Evolutionary conservation across 2,329 filamentous ascomycete species (phyloP), one percentile per base, ranked within the genome.

Genomic region (Cercospora sojina): DNA sequence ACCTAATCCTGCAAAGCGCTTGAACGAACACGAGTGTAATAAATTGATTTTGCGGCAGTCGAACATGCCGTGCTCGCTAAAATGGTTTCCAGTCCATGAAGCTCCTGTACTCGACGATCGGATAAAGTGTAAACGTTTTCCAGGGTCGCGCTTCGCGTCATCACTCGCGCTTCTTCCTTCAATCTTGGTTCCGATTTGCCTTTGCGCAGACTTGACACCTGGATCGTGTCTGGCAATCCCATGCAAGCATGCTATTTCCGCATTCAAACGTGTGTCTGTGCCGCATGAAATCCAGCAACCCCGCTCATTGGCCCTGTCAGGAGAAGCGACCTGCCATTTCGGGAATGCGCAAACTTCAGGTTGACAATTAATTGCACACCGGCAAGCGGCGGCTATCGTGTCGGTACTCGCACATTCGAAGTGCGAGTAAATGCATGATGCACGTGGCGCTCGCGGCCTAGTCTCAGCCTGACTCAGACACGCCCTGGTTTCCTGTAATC

Each of bases 391-490:
- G 43, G n/a, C 43, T 23, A 47, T 47, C 43, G 43, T 61, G 23
- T 51, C 25, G 25, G 43, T 53, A 41, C 38, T 31, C 20, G 59
- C 59, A 25, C 43, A 32, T 35, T 31, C 12, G 29, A 16, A 25
- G 18, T 18, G 29, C 31, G 31, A 35, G 29, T 32, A 20, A 35
- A 16, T 59, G 38, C 55, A 59, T 63, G 47, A 64, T 61, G 64
- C 57, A 57, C 59, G 31, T 65, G 59, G 47, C 43, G 56, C 18
- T 18, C 23, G 38, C 32, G 29, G 23, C 13, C 47, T n/a, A 55
- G 29, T 27, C 13, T 29, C 49, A 41, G 68, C 51, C 59, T 55
- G 41, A 64, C 67, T 38, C 53, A 57, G 62, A 57, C 59, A 51
- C 16, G 60, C 65, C 18, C 65, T 68, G 43, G 20, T 47, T 51